phyloP scores from a whole-genome alignment of 2,329 filamentous ascomycete genomes.

The Chalaropsis ovoidea region DNA sequence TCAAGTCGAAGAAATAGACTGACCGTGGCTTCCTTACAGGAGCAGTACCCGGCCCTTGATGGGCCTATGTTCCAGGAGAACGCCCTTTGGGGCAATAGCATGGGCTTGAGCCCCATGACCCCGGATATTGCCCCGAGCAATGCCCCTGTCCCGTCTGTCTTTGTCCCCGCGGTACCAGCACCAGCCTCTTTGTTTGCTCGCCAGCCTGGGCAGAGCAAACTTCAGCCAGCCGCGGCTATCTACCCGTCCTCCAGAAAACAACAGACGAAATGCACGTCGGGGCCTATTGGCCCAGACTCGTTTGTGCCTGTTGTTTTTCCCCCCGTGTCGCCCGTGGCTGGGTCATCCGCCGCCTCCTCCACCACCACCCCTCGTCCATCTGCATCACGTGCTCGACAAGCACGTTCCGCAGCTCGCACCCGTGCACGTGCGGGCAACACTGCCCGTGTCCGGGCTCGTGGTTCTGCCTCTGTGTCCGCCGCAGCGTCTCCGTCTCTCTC shows the following conservation, averaged over 20 bases:
- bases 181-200: too few relatives aligned
- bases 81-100: background rate
- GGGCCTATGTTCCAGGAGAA: background rate
- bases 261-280: background rate
- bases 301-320: conserved; percentile 1
- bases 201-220: background rate
- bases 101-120: background rate
- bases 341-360: background rate
- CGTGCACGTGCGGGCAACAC: background rate
- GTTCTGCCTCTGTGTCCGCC: background rate
- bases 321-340: background rate
- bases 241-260: background rate
- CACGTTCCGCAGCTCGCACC: background rate
- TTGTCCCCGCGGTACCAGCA: background rate
- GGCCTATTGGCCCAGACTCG: background rate
- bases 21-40: background rate
- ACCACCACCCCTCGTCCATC: background rate
- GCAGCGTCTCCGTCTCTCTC: background rate
- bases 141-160: background rate
- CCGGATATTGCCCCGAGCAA: background rate
- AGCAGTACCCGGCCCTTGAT: background rate
- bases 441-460: background rate
- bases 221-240: background rate
- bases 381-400: background rate
- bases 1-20: background rate